Evolutionary conservation across 78 protist genomes (phyloP).

Genomic region (Dictyostelium purpureum): DNA sequence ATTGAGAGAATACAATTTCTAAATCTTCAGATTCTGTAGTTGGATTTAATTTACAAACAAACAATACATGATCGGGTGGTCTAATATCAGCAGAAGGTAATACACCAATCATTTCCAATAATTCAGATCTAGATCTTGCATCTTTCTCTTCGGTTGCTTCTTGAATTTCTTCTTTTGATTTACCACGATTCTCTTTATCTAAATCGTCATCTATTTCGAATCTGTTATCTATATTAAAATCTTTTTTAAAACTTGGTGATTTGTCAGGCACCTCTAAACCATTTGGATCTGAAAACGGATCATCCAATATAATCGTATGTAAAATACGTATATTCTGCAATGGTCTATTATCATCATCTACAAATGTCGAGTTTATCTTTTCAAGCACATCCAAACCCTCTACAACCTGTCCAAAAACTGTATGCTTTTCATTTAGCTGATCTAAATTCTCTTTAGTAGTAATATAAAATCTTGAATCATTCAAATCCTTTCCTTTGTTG

Average conservation of each 20-base stretch:
- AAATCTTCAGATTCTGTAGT: slow-evolving; percentile 95
- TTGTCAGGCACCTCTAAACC: slow-evolving; percentile 48
- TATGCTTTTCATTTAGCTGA: slow-evolving; percentile 93
- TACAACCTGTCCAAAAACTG: slow-evolving; percentile 95
- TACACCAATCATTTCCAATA: slow-evolving; percentile 94
- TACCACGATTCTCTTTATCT: slow-evolving; percentile 25
- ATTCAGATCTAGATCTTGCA: slow-evolving; percentile 86
- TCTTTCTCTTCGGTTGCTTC: slow-evolving; percentile 61
- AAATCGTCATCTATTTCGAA: slow-evolving; percentile 83
- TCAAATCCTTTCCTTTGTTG: slow-evolving; percentile 68
- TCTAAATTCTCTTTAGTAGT: slow-evolving; percentile 77
- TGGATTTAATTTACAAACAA: slow-evolving; percentile 98
- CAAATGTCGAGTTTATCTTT: slow-evolving; percentile 79
- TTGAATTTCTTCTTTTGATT: slow-evolving; percentile 80
- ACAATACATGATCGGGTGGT: slow-evolving; percentile 98
- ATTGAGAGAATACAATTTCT: slow-evolving; percentile 92
- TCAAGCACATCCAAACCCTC: slow-evolving; percentile 92
- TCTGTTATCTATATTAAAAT: neutral
- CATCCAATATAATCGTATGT: slow-evolving; percentile 95
- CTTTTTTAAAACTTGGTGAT: slow-evolving; percentile 68
- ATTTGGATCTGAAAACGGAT: slow-evolving; percentile 95
- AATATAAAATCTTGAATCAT: slow-evolving; percentile 91
- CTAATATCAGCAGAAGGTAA: slow-evolving; percentile 94
- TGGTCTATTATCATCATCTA: slow-evolving; percentile 88
- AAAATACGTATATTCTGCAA: slow-evolving; percentile 85